These are phyloP conservation scores for Penicillium sp. DNA, from an alignment of 2,329 filamentous ascomycete genomes.

Conservation along the genomic window DNA sequence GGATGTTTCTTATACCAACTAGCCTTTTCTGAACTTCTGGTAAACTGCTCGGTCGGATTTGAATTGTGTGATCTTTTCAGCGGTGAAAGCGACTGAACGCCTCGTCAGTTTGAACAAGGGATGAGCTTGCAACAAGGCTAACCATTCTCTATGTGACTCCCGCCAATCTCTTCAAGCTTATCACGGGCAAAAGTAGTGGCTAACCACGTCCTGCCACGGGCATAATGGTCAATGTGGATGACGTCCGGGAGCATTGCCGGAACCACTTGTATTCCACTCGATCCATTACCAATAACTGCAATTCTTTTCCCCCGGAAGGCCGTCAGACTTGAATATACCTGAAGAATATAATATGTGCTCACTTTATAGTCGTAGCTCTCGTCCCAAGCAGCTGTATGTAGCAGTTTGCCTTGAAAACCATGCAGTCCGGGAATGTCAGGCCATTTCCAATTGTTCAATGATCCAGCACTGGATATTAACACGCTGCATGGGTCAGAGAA, in stretches of 20 bases:
- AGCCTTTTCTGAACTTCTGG: slow-evolving; percentile 33
- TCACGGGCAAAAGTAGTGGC: slow-evolving; percentile 20
- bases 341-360: background rate
- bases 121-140: background rate
- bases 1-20: background rate
- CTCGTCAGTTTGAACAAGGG: background rate
- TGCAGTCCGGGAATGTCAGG: slow-evolving; percentile 42
- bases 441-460: slow-evolving; percentile 36
- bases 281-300: slow-evolving; percentile 26
- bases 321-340: background rate
- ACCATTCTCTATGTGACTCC: slow-evolving; percentile 27
- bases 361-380: slow-evolving; percentile 20
- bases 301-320: slow-evolving; percentile 22
- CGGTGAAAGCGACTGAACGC: slow-evolving; percentile 27
- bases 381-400: slow-evolving; percentile 40
- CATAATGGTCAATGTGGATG: slow-evolving; percentile 15
- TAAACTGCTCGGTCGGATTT: slow-evolving; percentile 28
- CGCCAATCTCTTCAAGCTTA: slow-evolving; percentile 25
- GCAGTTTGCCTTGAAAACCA: slow-evolving; percentile 38
- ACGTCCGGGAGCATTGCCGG: slow-evolving; percentile 25
- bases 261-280: slow-evolving; percentile 31
- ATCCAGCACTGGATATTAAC: slow-evolving; percentile 27
- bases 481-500: slow-evolving; percentile 21
- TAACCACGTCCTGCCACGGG: slow-evolving; percentile 13
- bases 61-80: slow-evolving; percentile 30